Evolutionary conservation across 2,329 filamentous ascomycete genomes (phyloP), one percentile per base, ranked within the genome.

Genomic region (Phaeosphaeria sp.): DNA sequence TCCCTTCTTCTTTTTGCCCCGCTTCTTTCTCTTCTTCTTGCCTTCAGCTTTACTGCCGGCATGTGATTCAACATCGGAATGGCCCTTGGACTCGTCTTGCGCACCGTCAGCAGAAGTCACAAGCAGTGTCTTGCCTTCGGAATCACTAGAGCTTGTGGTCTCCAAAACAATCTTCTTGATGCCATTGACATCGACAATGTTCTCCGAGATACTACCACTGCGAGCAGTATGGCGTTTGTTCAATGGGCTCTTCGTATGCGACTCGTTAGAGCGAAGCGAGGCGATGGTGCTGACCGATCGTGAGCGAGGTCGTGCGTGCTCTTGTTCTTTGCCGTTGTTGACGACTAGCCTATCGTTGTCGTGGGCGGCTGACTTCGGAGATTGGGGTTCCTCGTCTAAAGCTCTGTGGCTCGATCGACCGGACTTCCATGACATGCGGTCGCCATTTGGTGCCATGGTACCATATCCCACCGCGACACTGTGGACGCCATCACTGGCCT

Each of bases 191-290:
- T 93, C 89, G 55, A 93, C 80, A n/a, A 91, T 81, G 59, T 90
- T 91, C 76, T 93, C 90, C 0, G 90, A 92, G 66, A 93, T 92
- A 72, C 89, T 91, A 25, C 91, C 91, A 65, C 88, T 91, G 55
- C 90, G 83, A 6, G 88, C 87, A 4, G 82, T 80, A 8, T 84
- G 81, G 33, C 79, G 79, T 63, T 77, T 68, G 55, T 72, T 73
- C 9, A 65, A 61, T 0, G 72, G 69, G 22, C 61, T 71, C 7
- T 33, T 60, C 0, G 71, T 68, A n/a, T 53, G 61, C 13, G 74
- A 71, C 18, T 49, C 56, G 6, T 62, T 48, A 7, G 71, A 74
- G 48, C 58, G 69, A 8, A 78, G 55, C 0, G 74, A 77, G 2
- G 66, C 74, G 43, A 75, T 68, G 11, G 71, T 78, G 62, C 72